Percentiles rank a stretch among this genome's conserved stretches.
phyloP scores from a whole-genome alignment of 1,284 basidiomycete genomes.

The Xerocomus minutiporus region DNA sequence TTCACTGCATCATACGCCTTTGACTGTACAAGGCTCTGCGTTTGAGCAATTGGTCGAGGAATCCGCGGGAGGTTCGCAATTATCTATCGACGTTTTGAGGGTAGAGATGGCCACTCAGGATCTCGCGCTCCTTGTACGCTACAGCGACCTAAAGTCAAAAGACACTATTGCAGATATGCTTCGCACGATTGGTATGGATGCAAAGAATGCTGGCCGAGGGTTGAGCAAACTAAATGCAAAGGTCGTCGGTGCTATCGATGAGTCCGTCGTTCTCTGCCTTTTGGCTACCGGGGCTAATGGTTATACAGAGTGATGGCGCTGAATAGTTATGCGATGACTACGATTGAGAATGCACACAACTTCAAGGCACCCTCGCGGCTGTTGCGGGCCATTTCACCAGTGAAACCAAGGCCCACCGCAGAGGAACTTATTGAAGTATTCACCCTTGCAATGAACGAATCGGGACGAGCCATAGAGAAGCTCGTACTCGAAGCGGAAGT shows the following conservation, averaged over 20 bases:
- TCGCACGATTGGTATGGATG: conserved; percentile 51
- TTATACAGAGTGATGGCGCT: conserved; percentile 57
- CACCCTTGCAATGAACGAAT: conserved; percentile 54
- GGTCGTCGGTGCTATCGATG: conserved; percentile 65
- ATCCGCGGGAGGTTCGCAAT: conserved; percentile 48
- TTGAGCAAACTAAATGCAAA: conserved; percentile 57
- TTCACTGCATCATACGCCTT: conserved; percentile 39
- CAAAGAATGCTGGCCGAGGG: conserved; percentile 53
- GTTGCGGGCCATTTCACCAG: conserved; percentile 44
- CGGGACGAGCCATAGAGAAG: conserved; percentile 48
- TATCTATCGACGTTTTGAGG: conserved; percentile 65
- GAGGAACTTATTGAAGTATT: conserved; percentile 53
- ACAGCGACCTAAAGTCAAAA: conserved; percentile 55
- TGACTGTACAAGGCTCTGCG: conserved; percentile 51
- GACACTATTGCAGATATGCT: conserved; percentile 53
- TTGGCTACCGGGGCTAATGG: not conserved
- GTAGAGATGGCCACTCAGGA: conserved; percentile 72
- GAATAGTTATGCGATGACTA: conserved; percentile 61
- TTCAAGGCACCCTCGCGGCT: conserved; percentile 33
- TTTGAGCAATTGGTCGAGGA: conserved; percentile 61
- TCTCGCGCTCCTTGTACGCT: conserved; percentile 53
- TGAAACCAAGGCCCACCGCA: conserved; percentile 34
- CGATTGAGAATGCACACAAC: conserved; percentile 49
- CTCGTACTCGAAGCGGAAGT: conserved; percentile 61
- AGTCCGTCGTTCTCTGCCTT: conserved; percentile 37